Evolutionary conservation across 1,139 yeast species (phyloP).

Genomic region (Taphrina populina): DNA sequence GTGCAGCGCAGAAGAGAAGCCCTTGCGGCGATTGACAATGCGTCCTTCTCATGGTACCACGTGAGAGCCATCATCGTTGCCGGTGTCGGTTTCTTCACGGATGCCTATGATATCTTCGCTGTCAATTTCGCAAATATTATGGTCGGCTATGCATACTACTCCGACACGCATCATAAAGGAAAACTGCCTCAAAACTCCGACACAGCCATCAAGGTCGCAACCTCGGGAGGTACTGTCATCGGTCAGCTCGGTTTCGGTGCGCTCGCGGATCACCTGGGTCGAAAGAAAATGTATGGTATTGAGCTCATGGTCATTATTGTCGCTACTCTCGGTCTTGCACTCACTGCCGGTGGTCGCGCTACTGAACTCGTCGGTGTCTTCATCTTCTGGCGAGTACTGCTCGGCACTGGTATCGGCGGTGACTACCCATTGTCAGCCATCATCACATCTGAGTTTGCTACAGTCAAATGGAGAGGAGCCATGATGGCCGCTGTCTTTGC

Average conservation of each 20-base stretch:
- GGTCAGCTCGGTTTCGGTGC: constrained; percentile 83
- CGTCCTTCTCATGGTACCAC: constrained; percentile 84
- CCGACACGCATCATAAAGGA: constrained; percentile 44
- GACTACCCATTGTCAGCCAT: constrained; percentile 96
- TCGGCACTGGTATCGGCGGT: constrained; percentile 99
- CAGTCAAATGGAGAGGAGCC: constrained; percentile 95
- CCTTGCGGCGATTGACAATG: constrained; percentile 80
- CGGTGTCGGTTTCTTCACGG: constrained; percentile 92
- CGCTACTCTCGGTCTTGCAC: constrained; percentile 71
- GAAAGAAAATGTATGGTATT: constrained; percentile 81
- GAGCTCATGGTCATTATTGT: constrained; percentile 78
- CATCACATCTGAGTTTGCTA: constrained; percentile 82
- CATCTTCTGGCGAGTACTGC: constrained; percentile 71
- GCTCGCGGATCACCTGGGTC: constrained; percentile 74
- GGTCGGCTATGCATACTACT: constrained; percentile 56
- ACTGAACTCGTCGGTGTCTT: constrained; percentile 69
- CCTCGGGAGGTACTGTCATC: constrained; percentile 87
- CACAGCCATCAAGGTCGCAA: constrained; percentile 78
- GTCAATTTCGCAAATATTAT: constrained; percentile 38
- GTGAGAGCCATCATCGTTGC: constrained; percentile 83
- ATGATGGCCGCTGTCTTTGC: constrained; percentile 92
- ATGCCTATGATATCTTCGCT: constrained; percentile 70
- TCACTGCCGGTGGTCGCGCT: constrained; percentile 66
- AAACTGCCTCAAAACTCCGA: constrained; percentile 63
- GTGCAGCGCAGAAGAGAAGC: constrained; percentile 70